Percentiles rank a stretch among this genome's conserved stretches.
phyloP scores from a whole-genome alignment of 2,329 filamentous ascomycete genomes.

The Beauveria sp. region DNA sequence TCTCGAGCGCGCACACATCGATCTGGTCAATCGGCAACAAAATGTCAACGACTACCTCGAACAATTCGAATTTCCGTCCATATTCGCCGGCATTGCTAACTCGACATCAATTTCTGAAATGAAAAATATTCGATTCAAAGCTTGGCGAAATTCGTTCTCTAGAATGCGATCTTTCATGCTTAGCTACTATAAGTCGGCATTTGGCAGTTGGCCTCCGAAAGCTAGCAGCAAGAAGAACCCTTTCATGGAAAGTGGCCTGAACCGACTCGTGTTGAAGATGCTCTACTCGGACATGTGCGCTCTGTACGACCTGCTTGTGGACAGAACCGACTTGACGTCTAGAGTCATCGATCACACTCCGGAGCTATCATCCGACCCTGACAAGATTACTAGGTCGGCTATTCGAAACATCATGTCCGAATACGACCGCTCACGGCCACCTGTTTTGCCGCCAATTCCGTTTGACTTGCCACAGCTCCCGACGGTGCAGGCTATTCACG shows the following conservation, averaged over 20 bases:
- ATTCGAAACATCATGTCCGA: slow-evolving; percentile 75
- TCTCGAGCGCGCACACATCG: slow-evolving; percentile 75
- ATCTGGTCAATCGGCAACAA: slow-evolving; percentile 65
- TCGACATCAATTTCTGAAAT: slow-evolving; percentile 72
- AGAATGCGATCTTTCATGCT: slow-evolving; percentile 68
- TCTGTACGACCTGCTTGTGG: slow-evolving; percentile 82
- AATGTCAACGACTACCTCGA: slow-evolving; percentile 67
- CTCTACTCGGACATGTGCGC: slow-evolving; percentile 80
- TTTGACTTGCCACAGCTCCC: slow-evolving; percentile 81
- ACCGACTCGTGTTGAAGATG: slow-evolving; percentile 71
- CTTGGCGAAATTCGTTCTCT: slow-evolving; percentile 69
- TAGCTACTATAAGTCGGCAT: slow-evolving; percentile 52
- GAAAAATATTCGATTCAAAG: slow-evolving; percentile 72
- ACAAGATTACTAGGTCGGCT: slow-evolving; percentile 58
- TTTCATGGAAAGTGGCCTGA: slow-evolving; percentile 78
- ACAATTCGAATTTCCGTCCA: slow-evolving; percentile 82
- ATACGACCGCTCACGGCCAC: slow-evolving; percentile 82
- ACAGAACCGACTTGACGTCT: slow-evolving; percentile 70
- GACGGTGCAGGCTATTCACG: slow-evolving; percentile 55
- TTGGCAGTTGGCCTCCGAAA: slow-evolving; percentile 79
- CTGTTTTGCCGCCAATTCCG: slow-evolving; percentile 83
- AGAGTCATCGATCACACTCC: slow-evolving; percentile 64
- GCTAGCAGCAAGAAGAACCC: slow-evolving; percentile 86
- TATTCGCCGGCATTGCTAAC: slow-evolving; percentile 82
- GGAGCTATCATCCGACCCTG: slow-evolving; percentile 45